A percentile compares a stretch with the other conserved stretches of the same genome.
These are phyloP conservation scores for Teunomyces barrocoloradensis DNA, from an alignment of 805 yeast genomes.

Conservation along the genomic window DNA sequence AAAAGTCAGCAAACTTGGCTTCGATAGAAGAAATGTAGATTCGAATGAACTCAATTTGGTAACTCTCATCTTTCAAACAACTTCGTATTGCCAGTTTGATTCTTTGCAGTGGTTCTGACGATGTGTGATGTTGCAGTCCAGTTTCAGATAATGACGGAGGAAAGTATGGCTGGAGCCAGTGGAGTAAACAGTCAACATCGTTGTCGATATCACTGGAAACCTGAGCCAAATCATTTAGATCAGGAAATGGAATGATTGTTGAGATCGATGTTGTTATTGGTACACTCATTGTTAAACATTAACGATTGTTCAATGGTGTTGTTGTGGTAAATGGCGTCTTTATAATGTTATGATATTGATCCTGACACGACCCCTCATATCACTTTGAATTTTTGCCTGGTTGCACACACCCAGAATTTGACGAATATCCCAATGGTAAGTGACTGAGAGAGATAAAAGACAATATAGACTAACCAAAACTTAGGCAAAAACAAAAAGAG, in stretches of 20 bases:
- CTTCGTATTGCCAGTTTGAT: conserved; percentile 35
- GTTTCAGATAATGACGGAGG: conserved; percentile 9
- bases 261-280: not conserved
- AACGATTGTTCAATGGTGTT: too few relatives aligned
- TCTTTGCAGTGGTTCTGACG: conserved; percentile 30
- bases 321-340: not conserved
- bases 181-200: conserved; percentile 30
- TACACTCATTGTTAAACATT: not conserved
- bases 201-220: conserved; percentile 27
- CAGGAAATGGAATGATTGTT: conserved; percentile 9
- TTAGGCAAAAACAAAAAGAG: not conserved
- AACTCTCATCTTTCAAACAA: conserved; percentile 32
- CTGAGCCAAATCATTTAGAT: conserved; percentile 9
- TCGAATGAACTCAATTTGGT: conserved; percentile 32
- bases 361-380: not conserved
- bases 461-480: not conserved
- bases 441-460: not conserved
- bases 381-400: not conserved
- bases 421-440: conserved; percentile 2
- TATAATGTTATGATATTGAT: not conserved
- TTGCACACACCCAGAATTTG: not conserved
- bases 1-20: conserved; percentile 14
- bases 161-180: conserved; percentile 33
- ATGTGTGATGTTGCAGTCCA: conserved; percentile 3
- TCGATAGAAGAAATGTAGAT: conserved; percentile 33